Base-by-base conservation (phyloP, 495 filamentous ascomycete species). In the Extremus antarcticus region DNA sequence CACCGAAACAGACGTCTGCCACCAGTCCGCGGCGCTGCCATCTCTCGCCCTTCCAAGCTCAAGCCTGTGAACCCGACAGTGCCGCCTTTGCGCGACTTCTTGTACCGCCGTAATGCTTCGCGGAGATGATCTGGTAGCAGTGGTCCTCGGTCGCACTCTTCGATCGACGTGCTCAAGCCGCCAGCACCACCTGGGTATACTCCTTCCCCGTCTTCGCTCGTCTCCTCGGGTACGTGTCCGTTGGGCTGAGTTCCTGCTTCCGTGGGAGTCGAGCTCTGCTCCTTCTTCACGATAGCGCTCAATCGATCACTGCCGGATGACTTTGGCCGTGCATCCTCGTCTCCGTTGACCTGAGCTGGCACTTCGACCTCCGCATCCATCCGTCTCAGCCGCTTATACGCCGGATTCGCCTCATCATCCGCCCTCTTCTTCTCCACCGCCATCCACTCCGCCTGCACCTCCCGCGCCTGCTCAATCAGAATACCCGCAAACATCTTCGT, bases 401-500 rank as follows among this genome's bases (percentile, higher is more conserved):
- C 43, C 50, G 60, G 55, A 32, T 59, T 64, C 32, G 46, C 25
- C 20, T 59, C 40, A 20, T 51, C 66, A 39, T 56, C 51, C 15
- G 53, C 49, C 29, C 68, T 55, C 39, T 59, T 24, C 25, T 49
- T 69, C 38, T 68, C 65, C 21, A 78, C 75, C 15, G 76, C 76
- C 38, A 81, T 71, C 86, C 85, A 91, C 70, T 95, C 82, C 45
- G 73, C 73, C 68, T 94, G 90, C 3, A 95, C 80, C 13, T 81
- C 80, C 25, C 86, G 76, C 0, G 90, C 88, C 51, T 78, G 77
- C 66, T 94, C 88, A 50, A 94, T 82, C 50, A 95, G 76, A 50
- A 89, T 82, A 47, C 89, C 88, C 8, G 87, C 78, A 66, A 87
- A 94, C 55, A 89, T 77, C 67, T 95, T 95, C 29, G 85, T 83